Evolutionary conservation across 805 yeast species (phyloP), one percentile per base, ranked within the genome.

Genomic region (Debaryomyces hansenii): DNA sequence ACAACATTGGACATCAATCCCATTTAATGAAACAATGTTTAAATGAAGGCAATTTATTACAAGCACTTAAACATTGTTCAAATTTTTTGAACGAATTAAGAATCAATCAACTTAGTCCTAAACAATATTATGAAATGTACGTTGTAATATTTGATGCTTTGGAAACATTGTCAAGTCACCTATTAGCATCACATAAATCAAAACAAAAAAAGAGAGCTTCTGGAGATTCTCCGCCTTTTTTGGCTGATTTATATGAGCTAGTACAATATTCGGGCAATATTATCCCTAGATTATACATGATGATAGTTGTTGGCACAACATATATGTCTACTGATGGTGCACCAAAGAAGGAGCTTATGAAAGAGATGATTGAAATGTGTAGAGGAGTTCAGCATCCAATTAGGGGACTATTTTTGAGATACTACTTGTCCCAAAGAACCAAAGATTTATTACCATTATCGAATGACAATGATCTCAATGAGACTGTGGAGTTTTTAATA

Each of bases 321-420:
- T 90, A 87, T 69, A 83, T 92, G 85, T 72, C 86, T 6, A 75
- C 84, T 8, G 78, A 84, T 1, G 89, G 83, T 45, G 84, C 96
- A 0, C 96, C 97, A 0, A 77, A 82, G 31, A 80, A 80, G 58
- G 98, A 90, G 53, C 85, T 94, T 42, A 79, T 92, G 82, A 88
- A 87, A 64, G 99, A 94, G 62, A 86, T 94, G 96, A 85, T 92
- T 58, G 99, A 94, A 65, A 94, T 94, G 99, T 85, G 96, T 53
- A 79, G 96, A 35, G 99, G 97, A 12, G 96, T 92, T 2, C 99
- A 94, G 66, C 92, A 90, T 59, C 99, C 99, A 1, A 81, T 90
- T 27, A 75, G 97, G 47, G 99, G 99, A 1, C 70, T 94, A 50
- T 94, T 94, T 63, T 70, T 94, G 57, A 75, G 99, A 40, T 91